Base-by-base conservation (phyloP, 1,284 basidiomycete species). In the Trichosporon asahii region DNA sequence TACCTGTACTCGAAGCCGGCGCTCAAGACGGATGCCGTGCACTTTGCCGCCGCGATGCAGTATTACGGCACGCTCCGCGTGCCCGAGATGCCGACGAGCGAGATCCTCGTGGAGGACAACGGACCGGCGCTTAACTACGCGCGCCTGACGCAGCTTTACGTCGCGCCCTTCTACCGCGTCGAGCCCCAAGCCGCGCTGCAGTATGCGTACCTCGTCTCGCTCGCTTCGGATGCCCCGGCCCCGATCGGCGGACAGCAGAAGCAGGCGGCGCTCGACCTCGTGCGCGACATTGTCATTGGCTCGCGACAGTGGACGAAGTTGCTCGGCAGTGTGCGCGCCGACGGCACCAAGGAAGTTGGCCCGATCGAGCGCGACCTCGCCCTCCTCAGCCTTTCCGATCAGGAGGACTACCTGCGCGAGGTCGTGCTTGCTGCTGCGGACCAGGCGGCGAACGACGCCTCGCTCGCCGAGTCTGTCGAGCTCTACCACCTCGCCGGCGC, bases 401-500 rank as follows among this genome's bases (percentile, higher is more conserved):
- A 86, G 68, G 85, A 88, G 64, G 89, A 91, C 66, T 97, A 92
- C 85, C 89, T 95, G 68, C 88, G 89, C 40, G 87, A 91, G 49
- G 93, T 98, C 70, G 91, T 98, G 67, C 85, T 90, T 71, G 88
- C 89, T 12, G 92, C 94, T 0, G 93, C 95, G 1, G 86, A 88
- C 66, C 87, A 92, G 76, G 90, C 87, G 86, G 69, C 91, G 87
- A 82, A 89, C 64, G 86, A 88, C 72, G 83, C 85, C 65, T 90
- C 92, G 33, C 90, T 92, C 57, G 88, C 90, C 5, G 94, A 98
- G 81, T 94, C 95, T 1, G 95, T 99, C 84, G 91, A 96, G 81
- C 85, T 99, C 63, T 98, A 94, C 85, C 96, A 98, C 84, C 89
- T 98, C 44, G 94, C 95, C 0, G 92, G 93, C 46, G 93, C 97